Evolutionary conservation across 2,329 filamentous ascomycete species (phyloP), one percentile per base, ranked within the genome.

Genomic region (Hymenotorrendiella dingleyae): DNA sequence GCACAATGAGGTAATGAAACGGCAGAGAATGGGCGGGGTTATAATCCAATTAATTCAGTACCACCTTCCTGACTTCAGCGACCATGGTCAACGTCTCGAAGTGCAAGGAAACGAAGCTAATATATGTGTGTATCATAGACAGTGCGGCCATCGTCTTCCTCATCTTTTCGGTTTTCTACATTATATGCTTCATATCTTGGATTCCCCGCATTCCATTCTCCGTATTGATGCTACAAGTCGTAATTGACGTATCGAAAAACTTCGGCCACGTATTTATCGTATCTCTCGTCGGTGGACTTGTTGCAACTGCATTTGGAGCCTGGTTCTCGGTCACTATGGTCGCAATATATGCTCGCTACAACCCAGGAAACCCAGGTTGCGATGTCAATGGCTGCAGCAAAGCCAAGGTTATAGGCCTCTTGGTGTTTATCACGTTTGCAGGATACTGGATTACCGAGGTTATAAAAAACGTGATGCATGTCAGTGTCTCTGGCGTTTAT

Each of bases 391-490:
- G 58, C 24, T 96, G 90, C 56, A 82, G 84, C 47, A 72, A 69
- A 5, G 86, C 71, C 39, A 91, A 82, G 52, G 86, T 96, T 33
- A 90, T 89, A 47, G 90, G 90, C 0, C 67, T 96, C 22, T 70
- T 94, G 4, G 86, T 84, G 14, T 96, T 94, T 62, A 76, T 89
- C 53, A 94, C 89, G 0, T 96, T 97, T 57, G 83, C 89, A 40
- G 86, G 82, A 66, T 96, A 94, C 67, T 97, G 91, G 91, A 82
- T 95, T 51, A 84, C 86, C 2, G 91, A 97, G 62, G 91, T 85
- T 75, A 69, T 96, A 55, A 96, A 96, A 70, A 95, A 94, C 65
- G 89, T 86, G 0, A 86, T 95, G 35, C 89, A 97, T 61, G 84
- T 84, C 2, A 89, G 81, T 19, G 84, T 95, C 45, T 85, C 88